Conservation (phyloP, 2,329 filamentous ascomycete genomes). For the Nemania diffusa region DNA sequence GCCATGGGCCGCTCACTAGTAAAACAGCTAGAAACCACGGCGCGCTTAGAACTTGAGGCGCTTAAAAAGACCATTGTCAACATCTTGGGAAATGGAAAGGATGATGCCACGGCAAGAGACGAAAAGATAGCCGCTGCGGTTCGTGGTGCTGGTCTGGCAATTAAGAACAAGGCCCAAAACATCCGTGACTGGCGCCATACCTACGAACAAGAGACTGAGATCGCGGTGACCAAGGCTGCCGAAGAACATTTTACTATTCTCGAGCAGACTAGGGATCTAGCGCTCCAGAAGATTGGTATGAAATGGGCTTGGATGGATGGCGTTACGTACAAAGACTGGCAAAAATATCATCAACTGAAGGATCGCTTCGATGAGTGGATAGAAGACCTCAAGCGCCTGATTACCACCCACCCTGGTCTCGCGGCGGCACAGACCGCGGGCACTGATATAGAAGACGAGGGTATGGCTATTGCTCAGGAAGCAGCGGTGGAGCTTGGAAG, state of each 20-base stretch:
- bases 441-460: constrained; percentile 77
- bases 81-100: constrained; percentile 67
- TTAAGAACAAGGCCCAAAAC: constrained; percentile 81
- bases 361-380: constrained; percentile 86
- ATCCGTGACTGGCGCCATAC: constrained; percentile 80
- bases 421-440: constrained; percentile 73
- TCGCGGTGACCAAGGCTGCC: constrained; percentile 76
- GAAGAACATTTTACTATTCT: constrained; percentile 84
- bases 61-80: constrained; percentile 75
- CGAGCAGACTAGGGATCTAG: constrained; percentile 82
- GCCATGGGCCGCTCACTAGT: constrained; percentile 74
- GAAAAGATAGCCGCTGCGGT: constrained; percentile 62
- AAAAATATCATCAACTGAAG: constrained; percentile 90
- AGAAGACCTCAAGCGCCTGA: constrained; percentile 79
- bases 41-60: constrained; percentile 69
- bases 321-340: constrained; percentile 97
- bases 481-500: constrained; percentile 82
- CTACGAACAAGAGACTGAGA: constrained; percentile 76
- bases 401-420: constrained; percentile 77
- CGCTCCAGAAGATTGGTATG: constrained; percentile 91
- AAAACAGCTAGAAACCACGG: constrained; percentile 73
- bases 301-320: constrained; percentile 96
- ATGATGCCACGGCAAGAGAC: constrained; percentile 55
- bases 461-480: constrained; percentile 81
- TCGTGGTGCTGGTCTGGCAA: constrained; percentile 73